A percentile compares a stretch with the other conserved stretches of the same genome.
phyloP scores from a whole-genome alignment of 768 basidiomycete species.

The Boletus fagicola region DNA sequence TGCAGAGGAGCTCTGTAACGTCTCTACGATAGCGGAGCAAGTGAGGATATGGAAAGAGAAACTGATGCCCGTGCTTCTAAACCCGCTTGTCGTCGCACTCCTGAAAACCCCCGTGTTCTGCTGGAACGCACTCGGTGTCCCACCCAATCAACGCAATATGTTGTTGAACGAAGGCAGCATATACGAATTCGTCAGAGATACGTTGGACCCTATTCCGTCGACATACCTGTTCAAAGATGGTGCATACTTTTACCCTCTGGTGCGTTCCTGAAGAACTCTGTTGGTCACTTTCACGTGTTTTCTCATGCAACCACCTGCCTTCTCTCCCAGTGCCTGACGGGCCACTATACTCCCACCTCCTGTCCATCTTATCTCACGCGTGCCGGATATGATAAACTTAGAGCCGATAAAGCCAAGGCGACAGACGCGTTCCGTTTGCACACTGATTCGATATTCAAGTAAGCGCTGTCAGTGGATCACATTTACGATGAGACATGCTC shows the following conservation, averaged over 20 bases:
- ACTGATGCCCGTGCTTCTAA: constrained; percentile 60
- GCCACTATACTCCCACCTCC: constrained; percentile 56
- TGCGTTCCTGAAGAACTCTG: constrained; percentile 21
- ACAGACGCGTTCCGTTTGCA: constrained; percentile 64
- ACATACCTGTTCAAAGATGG: constrained; percentile 56
- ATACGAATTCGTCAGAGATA: constrained; percentile 52
- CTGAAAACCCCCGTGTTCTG: constrained; percentile 50
- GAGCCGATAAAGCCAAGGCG: constrained; percentile 42
- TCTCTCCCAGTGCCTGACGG: constrained; percentile 38
- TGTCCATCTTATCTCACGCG: constrained; percentile 66
- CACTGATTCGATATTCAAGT: constrained; percentile 71
- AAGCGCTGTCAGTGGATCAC: constrained; percentile 15
- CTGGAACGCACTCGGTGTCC: constrained; percentile 81
- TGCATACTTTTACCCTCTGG: constrained; percentile 64
- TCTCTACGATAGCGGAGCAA: constrained; percentile 55
- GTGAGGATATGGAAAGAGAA: constrained; percentile 58
- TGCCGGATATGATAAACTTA: constrained; percentile 55
- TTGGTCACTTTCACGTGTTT: background rate
- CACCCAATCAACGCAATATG: constrained; percentile 64
- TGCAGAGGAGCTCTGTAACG: constrained; percentile 54
- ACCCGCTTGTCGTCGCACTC: constrained; percentile 50
- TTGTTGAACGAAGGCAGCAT: constrained; percentile 49
- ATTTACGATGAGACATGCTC: background rate
- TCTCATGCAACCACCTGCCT: background rate
- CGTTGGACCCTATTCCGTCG: constrained; percentile 48